A percentile compares a stretch with the other conserved stretches of the same genome.
Conservation (phyloP, 257 asterid genomes). For the Cynanchum wilfordii region DNA sequence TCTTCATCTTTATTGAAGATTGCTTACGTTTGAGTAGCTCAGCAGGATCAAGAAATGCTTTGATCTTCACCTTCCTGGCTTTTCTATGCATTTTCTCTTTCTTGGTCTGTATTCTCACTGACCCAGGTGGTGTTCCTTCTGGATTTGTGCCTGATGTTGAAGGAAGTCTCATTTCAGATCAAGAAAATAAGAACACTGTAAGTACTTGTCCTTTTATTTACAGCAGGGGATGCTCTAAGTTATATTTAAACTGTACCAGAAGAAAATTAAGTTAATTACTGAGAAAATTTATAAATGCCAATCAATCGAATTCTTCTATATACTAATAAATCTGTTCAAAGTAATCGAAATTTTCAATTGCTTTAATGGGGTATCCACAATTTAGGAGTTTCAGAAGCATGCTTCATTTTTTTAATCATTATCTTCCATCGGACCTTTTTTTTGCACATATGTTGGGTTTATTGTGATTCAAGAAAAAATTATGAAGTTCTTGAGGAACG, state of each 20-base stretch:
- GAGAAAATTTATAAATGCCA: not conserved
- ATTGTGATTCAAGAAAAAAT: not conserved
- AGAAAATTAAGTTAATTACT: not conserved
- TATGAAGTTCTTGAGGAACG: not conserved
- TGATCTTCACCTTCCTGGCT: conserved; percentile 53
- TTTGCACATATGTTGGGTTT: not conserved
- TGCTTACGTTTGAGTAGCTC: conserved; percentile 57
- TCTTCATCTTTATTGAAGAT: conserved; percentile 66
- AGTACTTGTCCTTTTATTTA: not conserved
- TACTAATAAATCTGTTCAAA: not conserved
- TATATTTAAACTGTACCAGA: not conserved
- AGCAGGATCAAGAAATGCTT: conserved; percentile 51
- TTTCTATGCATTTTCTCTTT: conserved; percentile 23
- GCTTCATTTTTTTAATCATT: too few species aligned
- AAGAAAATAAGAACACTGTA: conserved; percentile 35
- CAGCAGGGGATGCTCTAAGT: not conserved
- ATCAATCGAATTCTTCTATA: not conserved
- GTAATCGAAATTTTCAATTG: not conserved
- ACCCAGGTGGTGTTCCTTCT: conserved; percentile 24
- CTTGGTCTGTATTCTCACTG: conserved; percentile 22
- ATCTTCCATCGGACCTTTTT: not conserved
- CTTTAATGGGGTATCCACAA: not conserved
- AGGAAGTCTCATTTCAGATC: conserved; percentile 25
- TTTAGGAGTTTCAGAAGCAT: not conserved
- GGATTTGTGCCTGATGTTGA: conserved; percentile 35